These are phyloP conservation scores for Fusarium burgessii DNA, from an alignment of 2,329 filamentous ascomycete genomes.

Conservation along the genomic window DNA sequence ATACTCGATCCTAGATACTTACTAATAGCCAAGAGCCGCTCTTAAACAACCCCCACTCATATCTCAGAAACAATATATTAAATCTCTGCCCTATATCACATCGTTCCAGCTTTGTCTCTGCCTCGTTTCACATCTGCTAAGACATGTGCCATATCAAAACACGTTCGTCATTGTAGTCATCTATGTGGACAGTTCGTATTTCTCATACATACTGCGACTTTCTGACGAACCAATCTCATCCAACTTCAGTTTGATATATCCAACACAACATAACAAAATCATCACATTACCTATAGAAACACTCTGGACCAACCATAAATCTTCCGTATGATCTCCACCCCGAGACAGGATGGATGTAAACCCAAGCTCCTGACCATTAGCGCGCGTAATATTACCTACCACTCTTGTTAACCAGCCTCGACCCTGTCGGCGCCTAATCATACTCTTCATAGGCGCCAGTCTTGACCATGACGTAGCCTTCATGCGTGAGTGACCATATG, in stretches of 20 bases:
- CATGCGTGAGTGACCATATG: not conserved
- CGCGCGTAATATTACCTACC: conserved; percentile 12
- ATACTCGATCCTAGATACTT: not conserved
- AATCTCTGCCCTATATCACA: not conserved
- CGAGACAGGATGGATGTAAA: conserved; percentile 9
- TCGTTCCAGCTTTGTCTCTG: conserved; percentile 34
- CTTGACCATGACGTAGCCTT: conserved; percentile 21
- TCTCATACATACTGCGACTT: not conserved
- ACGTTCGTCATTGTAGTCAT: not conserved
- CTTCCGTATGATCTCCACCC: conserved; percentile 5
- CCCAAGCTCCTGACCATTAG: conserved; percentile 17
- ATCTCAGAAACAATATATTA: conserved; percentile 12
- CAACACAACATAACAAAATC: not conserved
- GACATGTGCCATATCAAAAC: conserved; percentile 29
- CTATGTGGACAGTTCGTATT: not conserved
- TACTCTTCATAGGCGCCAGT: conserved; percentile 7
- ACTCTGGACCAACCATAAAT: not conserved
- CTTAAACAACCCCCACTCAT: not conserved
- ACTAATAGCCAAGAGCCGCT: not conserved
- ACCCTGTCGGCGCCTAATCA: conserved; percentile 25
- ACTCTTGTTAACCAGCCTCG: conserved; percentile 9
- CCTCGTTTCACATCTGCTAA: conserved; percentile 29
- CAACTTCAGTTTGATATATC: not conserved
- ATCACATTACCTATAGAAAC: not conserved
- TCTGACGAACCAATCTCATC: not conserved